Evolutionary conservation across 1,284 basidiomycete species (phyloP).

Genomic region (Ustilago curta): DNA sequence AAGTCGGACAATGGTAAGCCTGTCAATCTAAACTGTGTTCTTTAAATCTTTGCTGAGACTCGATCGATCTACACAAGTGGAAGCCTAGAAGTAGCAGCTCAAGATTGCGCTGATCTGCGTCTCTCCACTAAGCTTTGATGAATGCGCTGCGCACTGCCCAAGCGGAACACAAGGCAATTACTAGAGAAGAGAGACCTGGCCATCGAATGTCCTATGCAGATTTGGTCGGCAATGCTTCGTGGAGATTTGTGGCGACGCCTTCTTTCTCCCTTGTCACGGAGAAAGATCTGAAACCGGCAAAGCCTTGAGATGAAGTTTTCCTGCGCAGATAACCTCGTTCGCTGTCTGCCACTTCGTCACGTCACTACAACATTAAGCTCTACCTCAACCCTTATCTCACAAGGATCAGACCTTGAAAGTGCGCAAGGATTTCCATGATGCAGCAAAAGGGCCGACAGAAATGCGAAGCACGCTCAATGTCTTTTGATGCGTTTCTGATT

Average conservation of each 20-base stretch:
- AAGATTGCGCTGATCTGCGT: too few relatives aligned
- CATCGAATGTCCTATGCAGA: too few relatives aligned
- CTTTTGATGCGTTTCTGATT: background rate
- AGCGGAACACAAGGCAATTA: too few relatives aligned
- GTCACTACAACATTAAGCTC: background rate
- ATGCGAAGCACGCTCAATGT: background rate
- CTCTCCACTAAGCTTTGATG: too few relatives aligned
- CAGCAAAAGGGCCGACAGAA: background rate
- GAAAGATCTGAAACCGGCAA: background rate
- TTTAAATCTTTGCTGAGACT: too few relatives aligned
- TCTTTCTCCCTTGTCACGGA: background rate
- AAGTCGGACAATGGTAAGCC: too few relatives aligned
- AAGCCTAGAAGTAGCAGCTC: too few relatives aligned
- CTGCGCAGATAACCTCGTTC: background rate
- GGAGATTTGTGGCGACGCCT: conserved; percentile 22
- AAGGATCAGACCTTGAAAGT: background rate
- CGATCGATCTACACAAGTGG: too few relatives aligned
- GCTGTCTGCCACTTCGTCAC: background rate
- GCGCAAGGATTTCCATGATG: background rate
- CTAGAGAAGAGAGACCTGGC: too few relatives aligned
- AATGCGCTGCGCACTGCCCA: too few relatives aligned
- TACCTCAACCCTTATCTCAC: background rate
- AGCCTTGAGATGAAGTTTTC: background rate
- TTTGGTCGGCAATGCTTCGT: background rate
- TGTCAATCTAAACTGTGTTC: too few relatives aligned